phyloP scores from a whole-genome alignment of 2,329 filamentous ascomycete species.

The Aspergillus neoniger region DNA sequence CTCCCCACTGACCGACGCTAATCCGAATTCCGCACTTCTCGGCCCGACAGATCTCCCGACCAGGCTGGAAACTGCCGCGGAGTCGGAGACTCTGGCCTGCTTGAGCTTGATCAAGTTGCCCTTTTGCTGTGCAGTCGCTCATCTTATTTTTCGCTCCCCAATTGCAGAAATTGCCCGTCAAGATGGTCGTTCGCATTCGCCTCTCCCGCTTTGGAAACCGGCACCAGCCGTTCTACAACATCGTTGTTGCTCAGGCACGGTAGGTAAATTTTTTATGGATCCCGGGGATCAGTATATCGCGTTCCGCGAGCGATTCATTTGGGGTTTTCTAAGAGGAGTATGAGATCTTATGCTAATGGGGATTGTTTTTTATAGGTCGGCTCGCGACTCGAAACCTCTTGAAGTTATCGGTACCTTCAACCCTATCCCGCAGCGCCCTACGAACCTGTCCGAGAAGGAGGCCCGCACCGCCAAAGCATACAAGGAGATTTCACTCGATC shows the following conservation, averaged over 20 bases:
- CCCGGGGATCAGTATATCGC: not conserved
- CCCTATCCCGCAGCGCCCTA: conserved; percentile 58
- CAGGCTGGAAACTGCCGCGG: conserved; percentile 32
- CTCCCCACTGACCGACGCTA: conserved; percentile 25
- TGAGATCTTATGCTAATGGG: conserved; percentile 6
- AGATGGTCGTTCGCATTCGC: conserved; percentile 91
- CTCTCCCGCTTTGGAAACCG: conserved; percentile 89
- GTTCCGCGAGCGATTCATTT: not conserved
- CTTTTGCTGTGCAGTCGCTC: conserved; percentile 7
- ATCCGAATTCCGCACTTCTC: conserved; percentile 12
- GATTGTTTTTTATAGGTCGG: conserved; percentile 61
- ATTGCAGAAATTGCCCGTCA: conserved; percentile 27
- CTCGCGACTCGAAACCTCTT: conserved; percentile 82
- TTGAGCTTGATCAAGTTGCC: conserved; percentile 12
- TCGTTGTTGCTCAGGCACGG: conserved; percentile 91
- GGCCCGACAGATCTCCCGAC: conserved; percentile 33
- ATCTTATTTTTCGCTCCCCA: not conserved
- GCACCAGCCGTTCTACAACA: conserved; percentile 94
- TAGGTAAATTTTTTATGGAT: conserved; percentile 46
- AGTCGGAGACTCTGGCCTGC: conserved; percentile 19
- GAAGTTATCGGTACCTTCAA: conserved; percentile 80
- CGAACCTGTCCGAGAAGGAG: conserved; percentile 50
- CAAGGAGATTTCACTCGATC: conserved; percentile 91
- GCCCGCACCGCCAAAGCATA: conserved; percentile 64
- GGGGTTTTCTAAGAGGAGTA: not conserved